Evolutionary conservation across 805 yeast genomes (phyloP).

Genomic region (Myxozyma neotropica): DNA sequence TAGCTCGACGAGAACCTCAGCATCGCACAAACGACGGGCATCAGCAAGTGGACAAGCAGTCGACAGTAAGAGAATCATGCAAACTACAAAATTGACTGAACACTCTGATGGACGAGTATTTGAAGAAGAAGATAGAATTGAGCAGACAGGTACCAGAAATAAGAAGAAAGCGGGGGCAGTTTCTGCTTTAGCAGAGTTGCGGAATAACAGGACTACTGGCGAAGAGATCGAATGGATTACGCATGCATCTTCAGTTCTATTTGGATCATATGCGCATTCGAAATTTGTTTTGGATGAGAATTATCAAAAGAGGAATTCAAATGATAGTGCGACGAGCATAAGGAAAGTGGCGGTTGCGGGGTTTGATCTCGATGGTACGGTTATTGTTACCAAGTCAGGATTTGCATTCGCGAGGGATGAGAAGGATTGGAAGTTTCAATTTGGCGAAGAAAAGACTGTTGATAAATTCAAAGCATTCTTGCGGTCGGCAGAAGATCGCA

Average conservation of each 20-base stretch:
- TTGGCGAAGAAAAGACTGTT: slow-evolving; percentile 9
- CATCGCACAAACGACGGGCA: background rate
- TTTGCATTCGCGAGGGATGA: slow-evolving; percentile 58
- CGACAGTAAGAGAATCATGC: background rate
- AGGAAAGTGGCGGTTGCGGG: slow-evolving; percentile 55
- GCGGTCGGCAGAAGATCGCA: slow-evolving; percentile 23
- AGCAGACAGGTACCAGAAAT: background rate
- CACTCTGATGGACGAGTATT: background rate
- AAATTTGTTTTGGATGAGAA: background rate
- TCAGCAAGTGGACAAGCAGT: background rate
- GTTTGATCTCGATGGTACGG: slow-evolving; percentile 85
- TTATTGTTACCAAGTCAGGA: slow-evolving; percentile 68
- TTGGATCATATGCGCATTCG: slow-evolving; percentile 10
- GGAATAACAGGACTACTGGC: background rate
- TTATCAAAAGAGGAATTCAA: too few relatives aligned
- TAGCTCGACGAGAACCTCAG: background rate
- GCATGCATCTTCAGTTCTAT: slow-evolving; percentile 17
- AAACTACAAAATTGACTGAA: background rate
- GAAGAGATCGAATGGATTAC: slow-evolving; percentile 12
- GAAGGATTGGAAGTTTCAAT: slow-evolving; percentile 66
- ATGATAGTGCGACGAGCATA: background rate
- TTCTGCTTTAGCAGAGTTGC: too few relatives aligned
- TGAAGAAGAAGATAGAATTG: background rate
- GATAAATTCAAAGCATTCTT: slow-evolving; percentile 5
- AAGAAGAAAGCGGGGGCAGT: too few relatives aligned